Evolutionary conservation across 2,329 filamentous ascomycete species (phyloP), one percentile per base, ranked within the genome.

Genomic region (Phyllosticta citrichinensis): DNA sequence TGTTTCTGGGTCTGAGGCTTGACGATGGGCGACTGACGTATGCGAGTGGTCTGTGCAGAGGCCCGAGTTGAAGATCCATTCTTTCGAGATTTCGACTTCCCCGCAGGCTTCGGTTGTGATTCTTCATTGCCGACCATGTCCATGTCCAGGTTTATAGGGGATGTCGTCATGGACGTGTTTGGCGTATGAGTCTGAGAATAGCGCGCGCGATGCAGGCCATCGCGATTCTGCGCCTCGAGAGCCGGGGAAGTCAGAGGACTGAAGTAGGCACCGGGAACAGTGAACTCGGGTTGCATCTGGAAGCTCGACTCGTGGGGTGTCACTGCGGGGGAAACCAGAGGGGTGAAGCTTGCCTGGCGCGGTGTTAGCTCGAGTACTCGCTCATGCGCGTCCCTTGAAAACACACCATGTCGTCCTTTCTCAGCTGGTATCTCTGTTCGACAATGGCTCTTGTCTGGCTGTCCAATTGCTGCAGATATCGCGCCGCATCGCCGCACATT

Each of bases 191-290:
- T 8, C 19, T 62, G 60, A 14, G 60, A 58, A 10, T 55, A 55
- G 52, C 51, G 57, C 14, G 52, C 60, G 33, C 56, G 60, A 9
- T 67, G 54, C 62, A 55, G 77, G 73, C 57, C 83, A 69, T 76
- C 80, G 72, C 71, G 25, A 63, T 78, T 83, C 70, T 91, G 87
- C 1, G 88, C 87, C 71, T 89, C 87, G 19, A 94, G 77, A 3
- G 89, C 88, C 1, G 89, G 89, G 17, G 89, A 94, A 5, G 88
- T 91, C 56, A 94, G 79, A 10, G 89, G 89, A 69, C 89, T 94
- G 71, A 94, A 92, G 74, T 91, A 93, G 35, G 87, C 83, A 40
- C 83, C 83, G 0, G 87, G 85, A 3, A 89, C 80, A 5, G 82
- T 81, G 67, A 84, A 67, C 63, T 73, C 89, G 60, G 83, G 80